Evolutionary conservation across 352 stramenopile species (phyloP).

Genomic region (Globisporangium recalcitrans): DNA sequence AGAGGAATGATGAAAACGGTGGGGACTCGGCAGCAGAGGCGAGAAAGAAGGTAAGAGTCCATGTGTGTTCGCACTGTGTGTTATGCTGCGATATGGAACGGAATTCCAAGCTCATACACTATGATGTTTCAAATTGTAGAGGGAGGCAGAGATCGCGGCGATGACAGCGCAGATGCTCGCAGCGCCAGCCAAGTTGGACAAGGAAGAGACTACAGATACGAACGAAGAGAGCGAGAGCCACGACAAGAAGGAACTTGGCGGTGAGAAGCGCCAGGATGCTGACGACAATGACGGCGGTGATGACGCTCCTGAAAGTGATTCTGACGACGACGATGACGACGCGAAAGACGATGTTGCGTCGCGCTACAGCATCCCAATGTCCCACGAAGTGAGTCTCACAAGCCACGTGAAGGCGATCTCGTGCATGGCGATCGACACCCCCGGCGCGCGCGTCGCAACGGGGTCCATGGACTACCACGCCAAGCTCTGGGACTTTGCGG

Average conservation of each 20-base stretch:
- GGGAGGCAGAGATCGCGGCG: constrained; percentile 58
- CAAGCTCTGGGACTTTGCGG: constrained; percentile 86
- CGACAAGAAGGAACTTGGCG: constrained; percentile 20
- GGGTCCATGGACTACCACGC: constrained; percentile 82
- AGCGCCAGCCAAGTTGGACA: constrained; percentile 19
- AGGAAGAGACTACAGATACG: background rate
- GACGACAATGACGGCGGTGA: background rate
- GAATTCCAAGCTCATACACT: background rate
- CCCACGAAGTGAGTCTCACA: constrained; percentile 56
- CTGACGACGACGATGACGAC: constrained; percentile 23
- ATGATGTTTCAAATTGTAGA: constrained; percentile 17
- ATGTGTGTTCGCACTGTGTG: background rate
- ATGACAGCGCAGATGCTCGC: constrained; percentile 78
- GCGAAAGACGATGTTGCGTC: constrained; percentile 48
- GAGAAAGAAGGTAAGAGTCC: constrained; percentile 29
- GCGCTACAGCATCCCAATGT: constrained; percentile 68
- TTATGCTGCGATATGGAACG: background rate
- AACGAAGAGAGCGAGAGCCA: constrained; percentile 21
- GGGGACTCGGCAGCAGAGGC: constrained; percentile 16
- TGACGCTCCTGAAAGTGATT: constrained; percentile 11
- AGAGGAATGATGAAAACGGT: constrained; percentile 2
- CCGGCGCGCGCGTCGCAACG: constrained; percentile 63
- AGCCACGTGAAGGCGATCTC: constrained; percentile 57
- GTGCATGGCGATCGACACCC: constrained; percentile 65
- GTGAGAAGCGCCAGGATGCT: background rate